Evolutionary conservation across 2,329 filamentous ascomycete genomes (phyloP).

Genomic region (Cadophora sp.): DNA sequence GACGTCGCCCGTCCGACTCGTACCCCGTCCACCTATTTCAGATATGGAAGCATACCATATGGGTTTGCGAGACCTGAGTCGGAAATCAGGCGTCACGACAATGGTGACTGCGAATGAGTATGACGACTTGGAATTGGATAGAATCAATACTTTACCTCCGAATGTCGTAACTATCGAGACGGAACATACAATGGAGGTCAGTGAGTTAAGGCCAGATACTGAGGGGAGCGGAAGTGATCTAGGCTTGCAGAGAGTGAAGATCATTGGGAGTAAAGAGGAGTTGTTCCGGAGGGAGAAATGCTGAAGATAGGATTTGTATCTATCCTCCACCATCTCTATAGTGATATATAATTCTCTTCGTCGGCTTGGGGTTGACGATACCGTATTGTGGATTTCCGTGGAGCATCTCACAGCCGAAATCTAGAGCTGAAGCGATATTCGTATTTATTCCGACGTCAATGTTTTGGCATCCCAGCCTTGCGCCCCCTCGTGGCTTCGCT

Average conservation of each 20-base stretch:
- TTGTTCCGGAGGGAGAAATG: conserved; percentile 17
- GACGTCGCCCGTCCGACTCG: conserved; percentile 2
- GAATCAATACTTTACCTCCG: conserved; percentile 24
- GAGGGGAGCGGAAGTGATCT: conserved; percentile 9
- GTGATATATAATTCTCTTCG: neutral
- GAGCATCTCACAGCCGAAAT: neutral
- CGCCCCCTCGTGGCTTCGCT: too few species aligned
- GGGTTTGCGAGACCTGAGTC: conserved; percentile 26
- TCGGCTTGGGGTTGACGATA: neutral
- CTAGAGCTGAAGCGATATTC: neutral
- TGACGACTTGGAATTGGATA: conserved; percentile 20
- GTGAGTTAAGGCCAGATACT: neutral
- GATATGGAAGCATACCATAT: conserved; percentile 23
- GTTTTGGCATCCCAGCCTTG: too few species aligned
- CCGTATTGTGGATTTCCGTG: neutral
- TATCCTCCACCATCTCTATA: neutral
- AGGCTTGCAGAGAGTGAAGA: neutral
- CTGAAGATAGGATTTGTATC: neutral
- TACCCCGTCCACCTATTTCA: conserved; percentile 15
- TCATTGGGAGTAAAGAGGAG: conserved; percentile 17
- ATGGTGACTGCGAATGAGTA: conserved; percentile 26
- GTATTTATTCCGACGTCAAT: too few species aligned
- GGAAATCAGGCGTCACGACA: conserved; percentile 31
- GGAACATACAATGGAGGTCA: conserved; percentile 14
- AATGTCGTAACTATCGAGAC: conserved; percentile 31